Percentiles rank a stretch among this genome's conserved stretches.
phyloP scores from a whole-genome alignment of 1,284 basidiomycete genomes.

The Tilletia walkeri region DNA sequence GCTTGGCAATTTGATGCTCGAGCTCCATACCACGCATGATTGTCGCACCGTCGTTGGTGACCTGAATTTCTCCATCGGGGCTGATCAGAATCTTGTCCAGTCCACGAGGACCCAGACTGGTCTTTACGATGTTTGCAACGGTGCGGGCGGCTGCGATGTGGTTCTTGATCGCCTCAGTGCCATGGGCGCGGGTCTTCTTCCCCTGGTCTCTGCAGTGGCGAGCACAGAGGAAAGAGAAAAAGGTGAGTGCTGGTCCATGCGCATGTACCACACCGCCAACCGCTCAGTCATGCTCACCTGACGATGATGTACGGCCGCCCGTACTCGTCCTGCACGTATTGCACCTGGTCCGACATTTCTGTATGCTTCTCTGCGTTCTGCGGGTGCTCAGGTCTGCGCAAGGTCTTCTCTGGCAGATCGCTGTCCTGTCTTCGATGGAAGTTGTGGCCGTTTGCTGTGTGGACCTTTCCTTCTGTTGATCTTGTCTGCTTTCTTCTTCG shows the following conservation, averaged over 20 bases:
- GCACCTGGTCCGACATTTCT: constrained; percentile 32
- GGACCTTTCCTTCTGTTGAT: too few species aligned
- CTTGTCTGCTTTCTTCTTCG: too few species aligned
- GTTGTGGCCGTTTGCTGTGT: too few species aligned
- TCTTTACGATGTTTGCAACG: constrained; percentile 90
- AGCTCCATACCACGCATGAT: constrained; percentile 64
- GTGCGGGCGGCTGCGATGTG: constrained; percentile 76
- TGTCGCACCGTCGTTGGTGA: constrained; percentile 91
- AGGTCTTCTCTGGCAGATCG: too few species aligned
- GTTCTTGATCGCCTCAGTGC: constrained; percentile 87
- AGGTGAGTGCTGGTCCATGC: neutral
- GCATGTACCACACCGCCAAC: neutral
- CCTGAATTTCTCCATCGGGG: constrained; percentile 96
- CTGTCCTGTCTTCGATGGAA: too few species aligned
- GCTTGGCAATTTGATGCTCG: constrained; percentile 96
- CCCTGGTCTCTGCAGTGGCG: constrained; percentile 70
- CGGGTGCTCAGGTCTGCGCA: too few species aligned
- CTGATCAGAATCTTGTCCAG: constrained; percentile 99
- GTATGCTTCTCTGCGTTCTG: too few species aligned
- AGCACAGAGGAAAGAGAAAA: constrained; percentile 17
- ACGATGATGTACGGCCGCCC: constrained; percentile 96
- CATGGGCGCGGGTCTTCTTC: constrained; percentile 90
- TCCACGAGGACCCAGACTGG: constrained; percentile 90
- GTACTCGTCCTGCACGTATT: constrained; percentile 66
- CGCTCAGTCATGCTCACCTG: constrained; percentile 36